Evolutionary conservation across 129 eudicot species (phyloP), one percentile per base, ranked within the genome.

Genomic region (Rutidosis leptorrhynchoides): DNA sequence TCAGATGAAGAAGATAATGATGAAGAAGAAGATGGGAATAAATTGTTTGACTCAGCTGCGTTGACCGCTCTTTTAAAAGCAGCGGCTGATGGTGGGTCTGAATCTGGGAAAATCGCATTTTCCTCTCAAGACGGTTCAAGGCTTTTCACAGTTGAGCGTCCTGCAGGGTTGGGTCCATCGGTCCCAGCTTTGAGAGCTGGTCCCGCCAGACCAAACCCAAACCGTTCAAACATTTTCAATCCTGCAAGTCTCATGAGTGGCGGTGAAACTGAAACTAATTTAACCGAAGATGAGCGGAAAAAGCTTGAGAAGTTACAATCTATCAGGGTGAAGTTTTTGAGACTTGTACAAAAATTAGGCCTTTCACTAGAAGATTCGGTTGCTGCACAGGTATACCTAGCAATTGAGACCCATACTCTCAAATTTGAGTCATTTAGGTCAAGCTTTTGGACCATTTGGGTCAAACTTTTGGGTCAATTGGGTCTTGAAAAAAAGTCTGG

Each of bases 61-160:
- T 78, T 94, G 58, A 90, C 97, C 6, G 96, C 99, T 45, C 95
- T 94, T 62, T 60, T 94, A 72, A 94, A 89, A 77, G 97, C 99
- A 20, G 99, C 97, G 23, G 84, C 93, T 5, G 91, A 95, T 65
- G 90, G 84, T 33, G 83, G 85, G 16, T 64, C 95, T 11, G 92
- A 85, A 74, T 76, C 91, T 19, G 83, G 85, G 33, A 82, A 69
- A 48, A 79, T 94, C 59, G 84, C 93, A 12, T 77, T 89, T 56
- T 82, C 88, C 6, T 84, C 97, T 11, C 90, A 83, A 75, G 99
- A 89, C 26, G 95, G 90, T 21, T 89, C 99, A 15, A 73, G 97
- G 32, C 93, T 86, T 67, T 94, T 94, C 84, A 73, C 96, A 0
- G 84, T 94, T 16, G 99, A 94, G 76, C 90, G 97, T 1, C 99